phyloP scores from a whole-genome alignment of 306 rosid genomes.

The Lithocarpus polystachyus region DNA sequence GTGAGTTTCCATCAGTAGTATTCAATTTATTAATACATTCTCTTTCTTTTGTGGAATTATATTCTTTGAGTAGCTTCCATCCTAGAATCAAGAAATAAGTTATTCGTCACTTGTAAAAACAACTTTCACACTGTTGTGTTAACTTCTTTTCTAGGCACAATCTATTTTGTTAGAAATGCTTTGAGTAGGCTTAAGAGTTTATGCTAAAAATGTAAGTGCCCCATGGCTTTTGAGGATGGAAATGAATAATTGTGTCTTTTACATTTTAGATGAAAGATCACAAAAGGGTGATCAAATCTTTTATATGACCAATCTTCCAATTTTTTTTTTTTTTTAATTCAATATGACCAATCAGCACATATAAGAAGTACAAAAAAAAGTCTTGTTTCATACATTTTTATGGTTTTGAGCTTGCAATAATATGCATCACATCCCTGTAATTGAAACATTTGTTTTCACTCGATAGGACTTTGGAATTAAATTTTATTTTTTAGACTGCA shows the following conservation, averaged over 20 bases:
- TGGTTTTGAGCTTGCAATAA: background rate
- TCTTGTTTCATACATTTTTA: background rate
- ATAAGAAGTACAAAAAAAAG: background rate
- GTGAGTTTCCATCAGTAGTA: slow-evolving; percentile 30
- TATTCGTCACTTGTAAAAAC: background rate
- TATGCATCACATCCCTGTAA: background rate
- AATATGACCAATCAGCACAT: background rate
- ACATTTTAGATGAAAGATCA: background rate
- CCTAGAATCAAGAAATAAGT: background rate
- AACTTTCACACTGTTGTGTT: background rate
- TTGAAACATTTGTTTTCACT: background rate
- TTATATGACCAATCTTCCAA: background rate
- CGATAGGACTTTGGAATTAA: background rate
- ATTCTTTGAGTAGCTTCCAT: background rate
- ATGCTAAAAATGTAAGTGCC: background rate
- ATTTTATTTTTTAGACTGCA: background rate
- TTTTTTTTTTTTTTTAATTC: background rate
- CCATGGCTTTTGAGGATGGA: background rate
- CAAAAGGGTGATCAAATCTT: background rate
- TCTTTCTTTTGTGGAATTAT: background rate
- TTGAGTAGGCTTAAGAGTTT: background rate
- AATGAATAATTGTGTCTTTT: background rate
- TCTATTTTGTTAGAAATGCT: background rate
- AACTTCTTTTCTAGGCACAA: background rate
- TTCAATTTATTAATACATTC: background rate